These are phyloP conservation scores for Microdochium bolleyi DNA, from an alignment of 2,329 filamentous ascomycete species.

Conservation along the genomic window DNA sequence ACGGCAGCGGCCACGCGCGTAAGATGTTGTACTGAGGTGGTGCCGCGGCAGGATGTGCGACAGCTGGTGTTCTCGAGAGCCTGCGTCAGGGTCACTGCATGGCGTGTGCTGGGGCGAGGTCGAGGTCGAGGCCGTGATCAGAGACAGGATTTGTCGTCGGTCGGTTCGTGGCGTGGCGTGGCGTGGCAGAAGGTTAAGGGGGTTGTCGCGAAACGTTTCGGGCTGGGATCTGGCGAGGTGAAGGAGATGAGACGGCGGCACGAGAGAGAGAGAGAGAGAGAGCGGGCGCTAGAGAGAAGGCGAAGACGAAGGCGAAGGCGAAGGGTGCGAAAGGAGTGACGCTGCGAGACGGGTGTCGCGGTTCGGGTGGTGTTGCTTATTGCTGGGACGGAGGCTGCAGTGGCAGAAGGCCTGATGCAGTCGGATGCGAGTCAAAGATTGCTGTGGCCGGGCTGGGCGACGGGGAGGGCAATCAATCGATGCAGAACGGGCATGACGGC, in stretches of 20 bases:
- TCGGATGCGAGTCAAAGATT: too few species aligned
- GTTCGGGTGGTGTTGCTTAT: neutral
- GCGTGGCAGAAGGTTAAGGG: neutral
- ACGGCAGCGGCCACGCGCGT: neutral
- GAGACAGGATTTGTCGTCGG: too few species aligned
- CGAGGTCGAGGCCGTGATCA: too few species aligned
- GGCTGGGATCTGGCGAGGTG: neutral
- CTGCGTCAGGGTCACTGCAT: neutral
- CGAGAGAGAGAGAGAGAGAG: too few species aligned
- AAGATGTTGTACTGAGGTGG: neutral
- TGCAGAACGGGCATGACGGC: too few species aligned
- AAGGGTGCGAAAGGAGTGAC: neutral
- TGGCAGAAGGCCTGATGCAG: too few species aligned
- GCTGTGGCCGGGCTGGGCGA: too few species aligned
- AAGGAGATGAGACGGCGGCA: too few species aligned
- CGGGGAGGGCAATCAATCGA: too few species aligned
- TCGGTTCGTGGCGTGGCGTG: neutral
- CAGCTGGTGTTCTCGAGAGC: neutral
- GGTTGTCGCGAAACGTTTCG: neutral
- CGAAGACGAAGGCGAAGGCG: neutral
- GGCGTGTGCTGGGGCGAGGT: neutral
- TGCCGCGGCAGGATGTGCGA: neutral
- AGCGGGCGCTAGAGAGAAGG: too few species aligned
- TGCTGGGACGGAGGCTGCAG: too few species aligned
- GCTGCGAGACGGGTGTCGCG: neutral